phyloP scores from a whole-genome alignment of 2,329 filamentous ascomycete species.

The Botrytis deweyae region DNA sequence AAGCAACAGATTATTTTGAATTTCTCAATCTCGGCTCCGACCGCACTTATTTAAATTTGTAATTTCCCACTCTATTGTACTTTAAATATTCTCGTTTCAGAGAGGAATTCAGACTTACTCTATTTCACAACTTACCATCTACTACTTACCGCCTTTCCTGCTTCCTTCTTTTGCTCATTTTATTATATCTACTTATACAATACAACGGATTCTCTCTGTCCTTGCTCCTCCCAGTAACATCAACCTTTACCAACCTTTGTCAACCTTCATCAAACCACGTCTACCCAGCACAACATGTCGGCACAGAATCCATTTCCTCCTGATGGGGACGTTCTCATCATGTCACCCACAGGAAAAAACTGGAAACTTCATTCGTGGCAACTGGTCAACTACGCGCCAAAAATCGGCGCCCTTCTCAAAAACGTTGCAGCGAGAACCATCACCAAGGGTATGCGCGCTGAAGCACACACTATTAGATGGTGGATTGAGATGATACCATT shows the following conservation, averaged over 20 bases:
- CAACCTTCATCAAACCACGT: neutral
- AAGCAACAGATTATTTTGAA: neutral
- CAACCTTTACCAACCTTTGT: neutral
- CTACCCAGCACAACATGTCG: neutral
- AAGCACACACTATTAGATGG: conserved; percentile 29
- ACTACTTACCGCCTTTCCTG: neutral
- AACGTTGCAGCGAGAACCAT: conserved; percentile 15
- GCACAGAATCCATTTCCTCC: conserved; percentile 23
- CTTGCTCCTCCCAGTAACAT: neutral
- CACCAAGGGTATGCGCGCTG: conserved; percentile 24
- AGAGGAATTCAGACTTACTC: neutral
- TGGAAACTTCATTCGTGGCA: conserved; percentile 34
- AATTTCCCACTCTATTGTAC: neutral
- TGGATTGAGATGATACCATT: conserved; percentile 29
- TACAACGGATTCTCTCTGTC: neutral
- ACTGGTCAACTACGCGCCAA: conserved; percentile 26
- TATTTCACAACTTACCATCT: neutral
- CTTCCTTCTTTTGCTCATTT: neutral
- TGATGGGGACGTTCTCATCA: conserved; percentile 35
- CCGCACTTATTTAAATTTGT: neutral
- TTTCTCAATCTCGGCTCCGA: neutral
- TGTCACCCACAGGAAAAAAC: conserved; percentile 28
- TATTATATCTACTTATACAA: neutral
- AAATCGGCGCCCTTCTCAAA: conserved; percentile 25
- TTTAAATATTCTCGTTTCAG: neutral